Conservation (phyloP, 2,329 filamentous ascomycete genomes). For the Talaromyces amestolkiae region DNA sequence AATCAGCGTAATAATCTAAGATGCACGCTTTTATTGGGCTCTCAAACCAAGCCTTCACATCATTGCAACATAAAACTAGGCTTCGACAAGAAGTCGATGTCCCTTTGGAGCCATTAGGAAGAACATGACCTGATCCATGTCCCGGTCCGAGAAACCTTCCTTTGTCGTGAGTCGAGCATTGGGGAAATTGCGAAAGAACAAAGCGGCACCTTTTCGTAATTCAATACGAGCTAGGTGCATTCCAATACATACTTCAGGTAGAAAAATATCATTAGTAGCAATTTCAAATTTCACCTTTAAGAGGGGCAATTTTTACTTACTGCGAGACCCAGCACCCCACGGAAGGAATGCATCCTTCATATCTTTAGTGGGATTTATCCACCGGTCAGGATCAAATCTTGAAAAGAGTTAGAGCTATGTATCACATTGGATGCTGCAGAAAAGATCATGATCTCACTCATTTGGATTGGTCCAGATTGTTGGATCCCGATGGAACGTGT, state of each 20-base stretch:
- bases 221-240: not conserved
- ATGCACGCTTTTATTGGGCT: no score
- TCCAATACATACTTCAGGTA: not conserved
- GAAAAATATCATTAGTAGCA: no score
- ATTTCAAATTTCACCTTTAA: no score
- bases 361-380: not conserved
- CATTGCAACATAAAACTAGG: no score
- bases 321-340: not conserved
- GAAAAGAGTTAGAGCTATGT: no score
- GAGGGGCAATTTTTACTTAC: not conserved
- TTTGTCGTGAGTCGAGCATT: not conserved
- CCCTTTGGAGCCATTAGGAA: not conserved
- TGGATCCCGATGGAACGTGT: constrained; percentile 54
- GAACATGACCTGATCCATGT: not conserved
- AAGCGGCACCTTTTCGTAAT: not conserved
- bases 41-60: no score
- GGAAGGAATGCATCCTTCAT: not conserved
- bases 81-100: not conserved
- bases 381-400: not conserved
- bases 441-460: not conserved
- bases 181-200: not conserved
- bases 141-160: not conserved
- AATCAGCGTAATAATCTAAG: no score
- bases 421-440: no score
- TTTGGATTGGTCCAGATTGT: constrained; percentile 24